phyloP scores from a whole-genome alignment of 208 protist genomes.

The Endotrypanum monterogeii region DNA sequence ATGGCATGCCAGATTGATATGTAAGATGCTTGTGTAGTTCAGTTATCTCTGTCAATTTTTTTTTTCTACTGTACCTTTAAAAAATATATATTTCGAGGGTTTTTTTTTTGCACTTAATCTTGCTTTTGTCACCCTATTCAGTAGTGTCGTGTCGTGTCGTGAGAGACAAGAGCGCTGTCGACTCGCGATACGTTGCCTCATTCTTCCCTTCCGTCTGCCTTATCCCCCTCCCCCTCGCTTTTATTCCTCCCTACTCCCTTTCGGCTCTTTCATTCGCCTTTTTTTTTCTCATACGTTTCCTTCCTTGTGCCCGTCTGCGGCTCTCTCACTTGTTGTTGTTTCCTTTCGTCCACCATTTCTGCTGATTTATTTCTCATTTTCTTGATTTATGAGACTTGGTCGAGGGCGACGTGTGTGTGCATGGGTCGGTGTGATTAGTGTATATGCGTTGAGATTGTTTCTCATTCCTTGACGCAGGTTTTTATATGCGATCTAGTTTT shows the following conservation, averaged over 20 bases:
- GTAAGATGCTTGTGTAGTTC: not conserved
- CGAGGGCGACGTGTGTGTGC: not conserved
- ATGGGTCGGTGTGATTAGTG: not conserved
- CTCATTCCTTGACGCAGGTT: not conserved
- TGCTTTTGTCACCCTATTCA: too few species aligned
- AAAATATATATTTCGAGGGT: too few species aligned
- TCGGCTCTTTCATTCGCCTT: not conserved
- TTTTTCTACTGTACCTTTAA: not conserved
- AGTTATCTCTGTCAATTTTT: not conserved
- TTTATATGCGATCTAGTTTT: not conserved
- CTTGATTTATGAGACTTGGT: not conserved
- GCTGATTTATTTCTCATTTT: not conserved
- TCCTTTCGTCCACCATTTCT: not conserved
- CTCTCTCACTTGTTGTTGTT: not conserved
- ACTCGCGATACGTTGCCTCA: too few species aligned
- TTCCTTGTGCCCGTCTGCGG: not conserved
- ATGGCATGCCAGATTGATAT: not conserved
- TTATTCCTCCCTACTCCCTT: not conserved
- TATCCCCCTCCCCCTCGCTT: not conserved
- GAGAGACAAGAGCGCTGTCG: too few species aligned
- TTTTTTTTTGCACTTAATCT: too few species aligned
- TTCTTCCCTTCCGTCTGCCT: not conserved
- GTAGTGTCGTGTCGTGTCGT: too few species aligned
- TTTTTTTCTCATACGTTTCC: not conserved
- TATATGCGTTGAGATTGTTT: not conserved